A percentile compares a stretch with the other conserved stretches of the same genome.
These are phyloP conservation scores for Psophocarpus tetragonolobus DNA, from an alignment of 306 rosid genomes.

Conservation along the genomic window DNA sequence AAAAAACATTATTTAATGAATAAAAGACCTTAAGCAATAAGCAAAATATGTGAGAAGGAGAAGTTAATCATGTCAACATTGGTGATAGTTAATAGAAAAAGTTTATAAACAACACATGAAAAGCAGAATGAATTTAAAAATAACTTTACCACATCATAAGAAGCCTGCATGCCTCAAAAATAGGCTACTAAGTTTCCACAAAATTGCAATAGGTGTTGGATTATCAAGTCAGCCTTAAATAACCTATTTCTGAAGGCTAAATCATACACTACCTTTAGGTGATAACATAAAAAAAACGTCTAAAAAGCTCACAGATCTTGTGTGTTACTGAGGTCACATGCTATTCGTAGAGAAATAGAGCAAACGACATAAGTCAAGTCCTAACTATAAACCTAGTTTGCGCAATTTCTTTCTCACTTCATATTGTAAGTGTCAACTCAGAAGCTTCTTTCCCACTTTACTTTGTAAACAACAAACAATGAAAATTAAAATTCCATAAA, in stretches of 20 bases:
- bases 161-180: neutral
- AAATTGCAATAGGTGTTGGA: neutral
- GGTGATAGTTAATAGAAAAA: neutral
- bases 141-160: slow-evolving; percentile 20
- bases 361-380: neutral
- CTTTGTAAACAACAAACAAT: neutral
- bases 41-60: neutral
- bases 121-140: slow-evolving; percentile 2
- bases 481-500: neutral
- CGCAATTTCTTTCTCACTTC: slow-evolving; percentile 1
- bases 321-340: neutral
- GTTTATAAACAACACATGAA: slow-evolving; percentile 14
- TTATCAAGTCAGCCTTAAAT: neutral
- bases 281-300: slow-evolving; percentile 29
- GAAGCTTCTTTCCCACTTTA: slow-evolving; percentile 12
- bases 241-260: slow-evolving; percentile 2
- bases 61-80: neutral
- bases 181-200: slow-evolving; percentile 1
- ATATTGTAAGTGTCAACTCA: neutral
- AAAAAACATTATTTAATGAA: slow-evolving; percentile 11
- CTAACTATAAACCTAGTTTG: slow-evolving; percentile 11
- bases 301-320: neutral
- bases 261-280: neutral
- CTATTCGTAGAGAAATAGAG: slow-evolving; percentile 9
- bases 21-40: slow-evolving; percentile 25